Evolutionary conservation across 1,284 basidiomycete genomes (phyloP).

Genomic region (Sanghuangporus baumii): DNA sequence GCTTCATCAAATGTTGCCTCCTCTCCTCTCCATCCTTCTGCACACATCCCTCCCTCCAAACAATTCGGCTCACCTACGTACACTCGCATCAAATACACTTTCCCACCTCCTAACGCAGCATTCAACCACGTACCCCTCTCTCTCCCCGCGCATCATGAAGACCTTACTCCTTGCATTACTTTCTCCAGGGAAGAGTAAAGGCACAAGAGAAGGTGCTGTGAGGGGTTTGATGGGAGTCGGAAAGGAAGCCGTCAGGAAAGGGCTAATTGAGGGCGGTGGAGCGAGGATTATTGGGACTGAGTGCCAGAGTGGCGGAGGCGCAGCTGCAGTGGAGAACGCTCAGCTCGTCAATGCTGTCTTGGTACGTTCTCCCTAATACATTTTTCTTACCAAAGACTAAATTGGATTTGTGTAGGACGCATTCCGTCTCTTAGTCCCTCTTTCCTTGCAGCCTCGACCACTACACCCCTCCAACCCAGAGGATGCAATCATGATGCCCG

Average conservation of each 20-base stretch:
- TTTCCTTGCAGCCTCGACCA: slow-evolving; percentile 49
- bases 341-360: slow-evolving; percentile 51
- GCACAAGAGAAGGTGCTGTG: slow-evolving; percentile 81
- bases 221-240: slow-evolving; percentile 81
- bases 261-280: slow-evolving; percentile 71
- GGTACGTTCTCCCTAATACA: slow-evolving; percentile 32
- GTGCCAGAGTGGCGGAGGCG: slow-evolving; percentile 29
- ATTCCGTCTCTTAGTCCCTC: slow-evolving; percentile 48
- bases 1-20: slow-evolving; percentile 94
- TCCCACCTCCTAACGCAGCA: slow-evolving; percentile 72
- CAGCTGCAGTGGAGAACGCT: slow-evolving; percentile 29
- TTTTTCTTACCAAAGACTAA: neutral
- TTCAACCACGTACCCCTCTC: slow-evolving; percentile 80
- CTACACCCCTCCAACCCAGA: slow-evolving; percentile 42
- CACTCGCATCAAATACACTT: slow-evolving; percentile 76
- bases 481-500: slow-evolving; percentile 42
- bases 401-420: slow-evolving; percentile 43
- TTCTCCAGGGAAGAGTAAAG: slow-evolving; percentile 61
- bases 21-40: slow-evolving; percentile 85
- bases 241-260: slow-evolving; percentile 75
- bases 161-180: slow-evolving; percentile 86
- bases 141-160: slow-evolving; percentile 87
- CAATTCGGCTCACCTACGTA: slow-evolving; percentile 60
- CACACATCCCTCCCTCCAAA: slow-evolving; percentile 72
- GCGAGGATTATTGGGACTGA: slow-evolving; percentile 67